Conservation (phyloP, 805 yeast species). For the Saturnispora silvae region DNA sequence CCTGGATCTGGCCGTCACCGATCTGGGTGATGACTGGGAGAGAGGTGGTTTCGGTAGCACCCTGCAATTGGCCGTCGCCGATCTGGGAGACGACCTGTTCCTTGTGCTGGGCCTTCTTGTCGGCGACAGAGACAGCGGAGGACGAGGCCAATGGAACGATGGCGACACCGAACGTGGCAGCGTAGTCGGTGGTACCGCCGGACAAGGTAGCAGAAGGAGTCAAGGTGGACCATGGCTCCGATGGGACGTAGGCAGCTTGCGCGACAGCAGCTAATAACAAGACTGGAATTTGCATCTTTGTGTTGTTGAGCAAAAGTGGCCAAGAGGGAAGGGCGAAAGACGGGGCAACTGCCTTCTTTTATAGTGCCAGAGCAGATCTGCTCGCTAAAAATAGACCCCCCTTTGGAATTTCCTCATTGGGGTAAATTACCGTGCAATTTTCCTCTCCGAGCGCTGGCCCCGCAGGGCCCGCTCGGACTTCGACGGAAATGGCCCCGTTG, state of each 20-base stretch:
- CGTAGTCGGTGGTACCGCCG: conserved; percentile 45
- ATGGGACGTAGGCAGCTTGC: conserved; percentile 48
- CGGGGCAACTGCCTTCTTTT: background rate
- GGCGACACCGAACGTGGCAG: conserved; percentile 59
- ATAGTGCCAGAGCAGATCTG: background rate
- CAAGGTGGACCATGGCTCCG: conserved; percentile 62
- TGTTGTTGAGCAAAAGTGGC: background rate
- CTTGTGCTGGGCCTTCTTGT: conserved; percentile 17
- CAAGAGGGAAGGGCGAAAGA: background rate
- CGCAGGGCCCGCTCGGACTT: no score
- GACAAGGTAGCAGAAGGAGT: conserved; percentile 46
- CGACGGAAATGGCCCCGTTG: no score
- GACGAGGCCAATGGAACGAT: conserved; percentile 45
- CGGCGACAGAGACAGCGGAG: conserved; percentile 17
- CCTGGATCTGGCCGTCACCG: conserved; percentile 35
- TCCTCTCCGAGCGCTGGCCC: no score
- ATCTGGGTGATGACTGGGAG: conserved; percentile 31
- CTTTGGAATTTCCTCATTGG: conserved; percentile 3
- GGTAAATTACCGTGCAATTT: background rate
- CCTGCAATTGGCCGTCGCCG: conserved; percentile 34
- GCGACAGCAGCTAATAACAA: conserved; percentile 31
- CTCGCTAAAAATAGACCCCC: background rate
- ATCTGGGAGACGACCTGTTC: conserved; percentile 18
- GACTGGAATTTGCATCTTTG: conserved; percentile 36
- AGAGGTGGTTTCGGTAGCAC: conserved; percentile 22